A percentile compares a stretch with the other conserved stretches of the same genome.
Evolutionary conservation across 192 early-diverging fungal species (phyloP).

Genomic region (Mortierella claussenii): DNA sequence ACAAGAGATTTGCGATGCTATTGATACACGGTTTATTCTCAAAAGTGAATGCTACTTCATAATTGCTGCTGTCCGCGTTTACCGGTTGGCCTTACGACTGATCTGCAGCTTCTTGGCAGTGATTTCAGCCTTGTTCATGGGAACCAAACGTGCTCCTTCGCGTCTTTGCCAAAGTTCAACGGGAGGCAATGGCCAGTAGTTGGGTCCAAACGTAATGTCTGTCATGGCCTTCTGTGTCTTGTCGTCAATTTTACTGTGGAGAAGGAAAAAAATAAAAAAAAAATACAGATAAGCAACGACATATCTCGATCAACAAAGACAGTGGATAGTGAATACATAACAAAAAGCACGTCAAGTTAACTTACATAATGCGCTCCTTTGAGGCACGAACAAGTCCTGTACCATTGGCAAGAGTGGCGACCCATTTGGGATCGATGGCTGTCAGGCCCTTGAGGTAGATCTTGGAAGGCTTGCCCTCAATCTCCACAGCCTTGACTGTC

Average conservation of each 20-base stretch:
- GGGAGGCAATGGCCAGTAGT: slow-evolving; percentile 74
- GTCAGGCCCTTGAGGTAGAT: slow-evolving; percentile 70
- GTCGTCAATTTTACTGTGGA: slow-evolving; percentile 62
- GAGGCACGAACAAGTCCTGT: slow-evolving; percentile 49
- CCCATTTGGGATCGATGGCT: slow-evolving; percentile 80
- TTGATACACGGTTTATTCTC: no score
- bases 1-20: no score
- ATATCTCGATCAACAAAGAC: neutral
- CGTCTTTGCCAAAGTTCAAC: slow-evolving; percentile 72
- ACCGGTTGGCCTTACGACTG: slow-evolving; percentile 52
- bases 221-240: slow-evolving; percentile 57
- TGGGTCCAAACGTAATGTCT: slow-evolving; percentile 74
- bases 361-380: slow-evolving; percentile 53
- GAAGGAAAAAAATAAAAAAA: neutral
- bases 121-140: slow-evolving; percentile 54
- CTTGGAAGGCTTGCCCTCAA: slow-evolving; percentile 43
- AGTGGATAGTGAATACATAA: neutral
- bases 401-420: slow-evolving; percentile 78
- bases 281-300: neutral
- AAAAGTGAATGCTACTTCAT: no score
- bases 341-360: neutral
- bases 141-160: slow-evolving; percentile 71
- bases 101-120: slow-evolving; percentile 52
- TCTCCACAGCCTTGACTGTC: slow-evolving; percentile 59
- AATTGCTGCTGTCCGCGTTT: no score